Percentiles rank a stretch among this genome's conserved stretches.
Conservation (phyloP, 1,284 basidiomycete genomes). For the Veloboletus limbatus region DNA sequence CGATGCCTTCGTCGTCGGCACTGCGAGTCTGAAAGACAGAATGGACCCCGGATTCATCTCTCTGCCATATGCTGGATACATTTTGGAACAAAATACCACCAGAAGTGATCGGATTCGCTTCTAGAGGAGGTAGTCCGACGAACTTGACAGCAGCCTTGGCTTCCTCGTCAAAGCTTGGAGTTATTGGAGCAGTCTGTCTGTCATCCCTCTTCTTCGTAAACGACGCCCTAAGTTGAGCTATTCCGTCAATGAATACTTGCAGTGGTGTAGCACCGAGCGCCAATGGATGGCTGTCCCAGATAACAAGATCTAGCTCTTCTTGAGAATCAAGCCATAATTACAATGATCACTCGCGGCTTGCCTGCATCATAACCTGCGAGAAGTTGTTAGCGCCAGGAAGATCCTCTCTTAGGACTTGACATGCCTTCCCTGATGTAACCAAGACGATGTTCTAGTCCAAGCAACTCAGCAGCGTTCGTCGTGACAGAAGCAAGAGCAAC, state of each 20-base stretch:
- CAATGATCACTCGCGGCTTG: slow-evolving; percentile 3
- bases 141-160: slow-evolving; percentile 51
- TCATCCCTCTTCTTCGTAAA: slow-evolving; percentile 45
- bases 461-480: slow-evolving; percentile 55
- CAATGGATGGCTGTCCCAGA: slow-evolving; percentile 89
- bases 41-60: slow-evolving; percentile 22
- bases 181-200: slow-evolving; percentile 51
- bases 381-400: background rate
- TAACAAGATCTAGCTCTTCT: slow-evolving; percentile 60
- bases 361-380: slow-evolving; percentile 36
- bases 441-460: slow-evolving; percentile 66
- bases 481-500: slow-evolving; percentile 59
- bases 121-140: slow-evolving; percentile 65
- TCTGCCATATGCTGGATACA: slow-evolving; percentile 32
- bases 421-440: slow-evolving; percentile 56
- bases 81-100: slow-evolving; percentile 43
- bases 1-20: slow-evolving; percentile 22
- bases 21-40: slow-evolving; percentile 15
- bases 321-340: background rate
- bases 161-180: slow-evolving; percentile 64
- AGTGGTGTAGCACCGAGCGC: slow-evolving; percentile 67
- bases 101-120: slow-evolving; percentile 29
- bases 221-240: slow-evolving; percentile 50
- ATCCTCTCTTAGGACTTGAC: background rate
- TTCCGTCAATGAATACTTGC: slow-evolving; percentile 71